Conservation (phyloP, 23 red algal genomes). For the Gracilaria vermiculophylla region DNA sequence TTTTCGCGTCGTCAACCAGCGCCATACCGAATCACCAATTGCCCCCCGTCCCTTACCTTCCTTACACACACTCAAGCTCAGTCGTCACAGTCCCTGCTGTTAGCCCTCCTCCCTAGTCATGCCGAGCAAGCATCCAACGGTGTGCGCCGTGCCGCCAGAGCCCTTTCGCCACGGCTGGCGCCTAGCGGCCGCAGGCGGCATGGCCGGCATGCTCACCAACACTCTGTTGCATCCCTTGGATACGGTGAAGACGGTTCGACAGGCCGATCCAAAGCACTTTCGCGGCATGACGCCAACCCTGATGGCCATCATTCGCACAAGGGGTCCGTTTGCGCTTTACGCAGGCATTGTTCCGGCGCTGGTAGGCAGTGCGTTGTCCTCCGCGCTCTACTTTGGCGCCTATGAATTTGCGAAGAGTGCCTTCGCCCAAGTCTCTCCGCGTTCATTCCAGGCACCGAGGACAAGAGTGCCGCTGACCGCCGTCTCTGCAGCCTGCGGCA, state of each 20-base stretch:
- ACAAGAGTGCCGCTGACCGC: slow-evolving; percentile 57
- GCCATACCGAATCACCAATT: too few species aligned
- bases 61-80: too few species aligned
- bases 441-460: background rate
- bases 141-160: background rate
- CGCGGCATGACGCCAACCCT: slow-evolving; percentile 36
- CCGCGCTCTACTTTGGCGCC: slow-evolving; percentile 84
- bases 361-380: slow-evolving; percentile 77
- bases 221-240: slow-evolving; percentile 80
- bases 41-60: too few species aligned
- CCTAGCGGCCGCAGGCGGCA: slow-evolving; percentile 76
- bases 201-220: slow-evolving; percentile 79
- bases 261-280: slow-evolving; percentile 71
- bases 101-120: background rate
- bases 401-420: slow-evolving; percentile 68
- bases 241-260: slow-evolving; percentile 90
- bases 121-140: background rate
- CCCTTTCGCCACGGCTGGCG: slow-evolving; percentile 34
- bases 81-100: background rate
- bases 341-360: slow-evolving; percentile 77
- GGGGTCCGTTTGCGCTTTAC: slow-evolving; percentile 69
- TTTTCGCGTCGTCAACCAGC: too few species aligned
- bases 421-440: slow-evolving; percentile 6
- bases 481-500: slow-evolving; percentile 78
- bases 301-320: slow-evolving; percentile 28